phyloP scores from a whole-genome alignment of 169 alveolate genomes.

The Babesia caballi region DNA sequence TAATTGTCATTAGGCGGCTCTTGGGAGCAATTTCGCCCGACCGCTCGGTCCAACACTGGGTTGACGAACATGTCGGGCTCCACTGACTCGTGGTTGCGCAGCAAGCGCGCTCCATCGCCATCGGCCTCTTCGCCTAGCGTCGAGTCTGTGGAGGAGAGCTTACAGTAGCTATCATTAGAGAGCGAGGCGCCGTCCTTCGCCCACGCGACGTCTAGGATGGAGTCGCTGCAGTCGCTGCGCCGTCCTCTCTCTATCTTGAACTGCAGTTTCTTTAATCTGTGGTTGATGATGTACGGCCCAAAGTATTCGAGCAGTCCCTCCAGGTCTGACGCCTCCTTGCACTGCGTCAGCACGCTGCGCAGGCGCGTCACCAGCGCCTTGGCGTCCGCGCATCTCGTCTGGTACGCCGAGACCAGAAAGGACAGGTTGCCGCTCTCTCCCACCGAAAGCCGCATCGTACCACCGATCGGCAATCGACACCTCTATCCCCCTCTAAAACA shows the following conservation, averaged over 20 bases:
- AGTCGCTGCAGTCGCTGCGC: neutral
- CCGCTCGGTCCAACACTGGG: neutral
- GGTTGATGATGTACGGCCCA: neutral
- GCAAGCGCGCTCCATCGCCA: too few relatives aligned
- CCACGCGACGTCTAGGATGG: constrained; percentile 18
- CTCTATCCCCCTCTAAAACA: neutral
- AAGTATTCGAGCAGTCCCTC: neutral
- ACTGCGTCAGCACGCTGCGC: neutral
- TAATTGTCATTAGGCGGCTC: neutral
- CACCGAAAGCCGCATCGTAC: constrained; percentile 7
- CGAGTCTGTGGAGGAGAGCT: too few relatives aligned
- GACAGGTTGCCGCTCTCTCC: neutral
- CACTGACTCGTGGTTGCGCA: too few relatives aligned
- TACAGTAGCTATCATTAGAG: too few relatives aligned
- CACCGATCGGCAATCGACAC: neutral
- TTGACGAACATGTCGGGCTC: neutral
- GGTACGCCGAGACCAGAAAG: constrained; percentile 14
- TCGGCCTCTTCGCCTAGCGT: too few relatives aligned
- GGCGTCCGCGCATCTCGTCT: neutral
- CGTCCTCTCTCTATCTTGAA: neutral
- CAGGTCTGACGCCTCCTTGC: constrained; percentile 12
- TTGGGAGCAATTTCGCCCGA: neutral
- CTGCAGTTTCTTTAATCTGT: neutral
- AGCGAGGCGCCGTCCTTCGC: too few relatives aligned
- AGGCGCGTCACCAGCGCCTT: constrained; percentile 13